A percentile compares a stretch with the other conserved stretches of the same genome.
Conservation (phyloP, 257 asterid genomes). For the Solanum stenotomum region DNA sequence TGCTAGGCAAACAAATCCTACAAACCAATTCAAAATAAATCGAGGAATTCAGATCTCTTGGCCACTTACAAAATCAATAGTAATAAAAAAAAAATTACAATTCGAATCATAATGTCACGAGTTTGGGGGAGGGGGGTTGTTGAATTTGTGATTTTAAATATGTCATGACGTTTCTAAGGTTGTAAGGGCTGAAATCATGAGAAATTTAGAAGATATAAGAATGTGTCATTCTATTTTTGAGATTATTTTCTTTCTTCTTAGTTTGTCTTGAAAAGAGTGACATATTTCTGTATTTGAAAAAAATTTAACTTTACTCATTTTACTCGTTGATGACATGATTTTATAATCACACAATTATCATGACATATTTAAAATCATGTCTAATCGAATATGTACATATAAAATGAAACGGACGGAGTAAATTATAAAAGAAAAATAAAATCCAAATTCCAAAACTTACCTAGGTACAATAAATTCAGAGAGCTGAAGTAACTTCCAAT, state of each 20-base stretch:
- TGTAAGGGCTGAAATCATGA: neutral
- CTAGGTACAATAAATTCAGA: constrained; percentile 51
- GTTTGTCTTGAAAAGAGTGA: too few relatives aligned
- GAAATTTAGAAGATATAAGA: too few relatives aligned
- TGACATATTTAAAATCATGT: too few relatives aligned
- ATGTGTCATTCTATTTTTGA: too few relatives aligned
- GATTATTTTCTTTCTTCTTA: too few relatives aligned
- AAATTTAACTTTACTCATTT: too few relatives aligned
- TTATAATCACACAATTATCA: too few relatives aligned
- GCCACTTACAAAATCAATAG: neutral
- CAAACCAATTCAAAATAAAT: neutral
- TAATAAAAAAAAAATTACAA: neutral
- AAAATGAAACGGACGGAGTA: neutral
- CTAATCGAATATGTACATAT: too few relatives aligned
- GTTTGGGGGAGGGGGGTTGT: neutral
- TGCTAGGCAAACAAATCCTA: constrained; percentile 53
- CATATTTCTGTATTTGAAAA: too few relatives aligned
- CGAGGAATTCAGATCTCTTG: neutral
- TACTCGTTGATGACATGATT: too few relatives aligned
- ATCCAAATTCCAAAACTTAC: constrained; percentile 12
- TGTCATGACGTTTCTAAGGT: neutral
- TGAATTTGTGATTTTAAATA: neutral
- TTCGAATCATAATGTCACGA: neutral
- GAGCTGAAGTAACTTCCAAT: constrained; percentile 62
- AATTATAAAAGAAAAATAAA: too few relatives aligned